Base-by-base conservation (phyloP, 257 asterid genomes). In the Scutellaria barbata region DNA sequence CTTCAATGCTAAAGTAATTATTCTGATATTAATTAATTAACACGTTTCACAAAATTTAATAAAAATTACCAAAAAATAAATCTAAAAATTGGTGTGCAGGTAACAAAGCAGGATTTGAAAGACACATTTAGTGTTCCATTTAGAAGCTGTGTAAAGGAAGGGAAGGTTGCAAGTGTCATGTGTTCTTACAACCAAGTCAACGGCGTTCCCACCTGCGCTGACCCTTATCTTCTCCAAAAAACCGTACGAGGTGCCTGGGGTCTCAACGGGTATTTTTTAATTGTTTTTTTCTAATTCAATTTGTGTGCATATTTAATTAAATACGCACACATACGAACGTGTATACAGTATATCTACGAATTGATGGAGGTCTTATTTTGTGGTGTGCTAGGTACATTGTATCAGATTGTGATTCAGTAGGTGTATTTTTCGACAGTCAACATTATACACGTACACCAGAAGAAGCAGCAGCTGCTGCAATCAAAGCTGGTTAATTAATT, bases 151-250 rank as follows among this genome's bases (percentile, higher is more conserved):
- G 91, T 89, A 0, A 74, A 70, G 74, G 88, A 87, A 71, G 96
- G 96, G 59, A 84, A 84, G 20, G 96, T 85, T 3, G 94, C 91
- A 7, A 89, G 96, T 69, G 88, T 89, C 0, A 89, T 89, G 96
- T 89, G 96, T 50, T 89, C 96, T 45, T 89, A 87, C 86, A 89
- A 89, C 74, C 87, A 87, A 73, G 92, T 89, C 10, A 89, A 89
- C 22, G 96, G 96, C 66, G 45, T 85, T 39, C 92, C 96, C 2
- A 75, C 89, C 12, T 89, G 96, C 53, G 96, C 94, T 18, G 96
- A 89, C 25, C 91, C 90, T 10, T 37, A 76, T 48, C 87, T 89
- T 59, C 90, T 89, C 40, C 78, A 76, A 0, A 64, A 62, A 52
- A 85, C 91, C 0, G 69, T 87, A 3, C 81, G 96, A 10, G 85